Conservation (phyloP, 768 basidiomycete genomes). For the Russula olivacea region DNA sequence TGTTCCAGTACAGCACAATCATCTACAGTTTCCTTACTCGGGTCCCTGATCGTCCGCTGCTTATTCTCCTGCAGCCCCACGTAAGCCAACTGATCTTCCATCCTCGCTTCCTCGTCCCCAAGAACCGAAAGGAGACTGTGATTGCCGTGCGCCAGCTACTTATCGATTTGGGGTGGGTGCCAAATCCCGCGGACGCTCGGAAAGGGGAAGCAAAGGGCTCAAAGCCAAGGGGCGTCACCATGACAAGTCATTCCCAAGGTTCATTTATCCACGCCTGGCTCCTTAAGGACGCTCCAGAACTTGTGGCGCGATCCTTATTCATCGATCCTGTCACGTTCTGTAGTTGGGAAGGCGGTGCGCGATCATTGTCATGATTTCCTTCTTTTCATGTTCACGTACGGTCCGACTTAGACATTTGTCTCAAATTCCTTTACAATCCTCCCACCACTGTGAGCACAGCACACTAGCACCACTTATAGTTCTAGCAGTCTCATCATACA, state of each 20-base stretch:
- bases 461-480: slow-evolving; percentile 3
- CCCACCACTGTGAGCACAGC: slow-evolving; percentile 50
- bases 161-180: slow-evolving; percentile 58
- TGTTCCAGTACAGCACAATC: slow-evolving; percentile 62
- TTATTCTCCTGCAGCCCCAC: slow-evolving; percentile 78
- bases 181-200: slow-evolving; percentile 28
- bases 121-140: slow-evolving; percentile 55
- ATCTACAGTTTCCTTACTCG: slow-evolving; percentile 51
- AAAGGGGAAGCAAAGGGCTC: slow-evolving; percentile 23
- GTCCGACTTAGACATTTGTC: slow-evolving; percentile 65
- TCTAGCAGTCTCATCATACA: slow-evolving; percentile 11
- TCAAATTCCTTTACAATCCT: slow-evolving; percentile 79
- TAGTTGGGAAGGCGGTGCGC: slow-evolving; percentile 87
- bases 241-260: slow-evolving; percentile 88
- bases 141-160: slow-evolving; percentile 52
- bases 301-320: slow-evolving; percentile 75
- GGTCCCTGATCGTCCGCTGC: slow-evolving; percentile 62
- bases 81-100: slow-evolving; percentile 85
- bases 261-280: slow-evolving; percentile 87
- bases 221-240: slow-evolving; percentile 52
- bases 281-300: slow-evolving; percentile 65
- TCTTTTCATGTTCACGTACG: slow-evolving; percentile 1
- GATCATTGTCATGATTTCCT: not conserved
- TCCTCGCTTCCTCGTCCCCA: slow-evolving; percentile 62
- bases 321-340: slow-evolving; percentile 90